Evolutionary conservation across 106 monocot genomes (phyloP).

Genomic region (Allium sativum): DNA sequence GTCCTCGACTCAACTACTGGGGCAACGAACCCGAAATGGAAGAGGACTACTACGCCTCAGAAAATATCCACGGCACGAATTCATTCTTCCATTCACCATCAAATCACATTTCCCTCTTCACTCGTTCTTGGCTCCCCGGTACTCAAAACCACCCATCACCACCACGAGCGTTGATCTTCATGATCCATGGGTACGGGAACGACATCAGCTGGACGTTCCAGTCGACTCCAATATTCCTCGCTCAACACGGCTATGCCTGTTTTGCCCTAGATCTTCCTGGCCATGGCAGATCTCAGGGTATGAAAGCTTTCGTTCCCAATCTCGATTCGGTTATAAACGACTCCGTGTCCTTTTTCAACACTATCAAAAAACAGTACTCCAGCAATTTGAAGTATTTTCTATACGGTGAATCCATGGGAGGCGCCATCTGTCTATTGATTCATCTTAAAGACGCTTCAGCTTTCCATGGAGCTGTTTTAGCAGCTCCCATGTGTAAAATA

Average conservation of each 20-base stretch:
- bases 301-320: slow-evolving; percentile 73
- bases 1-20: slow-evolving; percentile 28
- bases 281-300: slow-evolving; percentile 72
- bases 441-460: slow-evolving; percentile 23
- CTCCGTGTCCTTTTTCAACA: slow-evolving; percentile 36
- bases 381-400: slow-evolving; percentile 19
- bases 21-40: slow-evolving; percentile 35
- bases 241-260: slow-evolving; percentile 55
- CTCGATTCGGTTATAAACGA: slow-evolving; percentile 33
- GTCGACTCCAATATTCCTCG: slow-evolving; percentile 71
- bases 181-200: slow-evolving; percentile 96
- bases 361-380: neutral
- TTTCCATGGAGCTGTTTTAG: slow-evolving; percentile 65
- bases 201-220: slow-evolving; percentile 98
- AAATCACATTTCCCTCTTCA: slow-evolving; percentile 40
- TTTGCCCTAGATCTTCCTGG: slow-evolving; percentile 80
- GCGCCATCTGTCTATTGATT: slow-evolving; percentile 59
- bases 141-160: neutral
- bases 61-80: slow-evolving; percentile 24
- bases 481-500: slow-evolving; percentile 83
- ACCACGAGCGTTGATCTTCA: slow-evolving; percentile 45
- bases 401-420: slow-evolving; percentile 90
- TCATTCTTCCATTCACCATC: slow-evolving; percentile 28
- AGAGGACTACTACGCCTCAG: slow-evolving; percentile 39
- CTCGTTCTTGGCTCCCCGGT: slow-evolving; percentile 67